A percentile compares a stretch with the other conserved stretches of the same genome.
These are phyloP conservation scores for Blastocladiella britannica DNA, from an alignment of 192 early-diverging fungal species.

Conservation along the genomic window DNA sequence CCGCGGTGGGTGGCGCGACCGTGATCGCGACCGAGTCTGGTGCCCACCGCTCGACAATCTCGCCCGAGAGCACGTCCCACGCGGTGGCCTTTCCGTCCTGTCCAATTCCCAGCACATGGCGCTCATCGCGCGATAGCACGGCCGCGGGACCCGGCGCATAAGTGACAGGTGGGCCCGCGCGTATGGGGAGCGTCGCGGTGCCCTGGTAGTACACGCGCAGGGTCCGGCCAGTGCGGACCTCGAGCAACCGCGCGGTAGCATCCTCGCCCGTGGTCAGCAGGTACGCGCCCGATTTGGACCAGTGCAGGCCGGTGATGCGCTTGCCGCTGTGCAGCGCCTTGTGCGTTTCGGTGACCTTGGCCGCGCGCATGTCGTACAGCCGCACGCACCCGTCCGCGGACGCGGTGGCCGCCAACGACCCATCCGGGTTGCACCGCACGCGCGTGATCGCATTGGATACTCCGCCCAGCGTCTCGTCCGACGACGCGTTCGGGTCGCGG, in stretches of 20 bases:
- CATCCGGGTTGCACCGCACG: not conserved
- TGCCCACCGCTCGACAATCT: not conserved
- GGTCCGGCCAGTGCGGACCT: not conserved
- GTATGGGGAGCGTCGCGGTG: not conserved
- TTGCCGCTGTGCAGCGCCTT: not conserved
- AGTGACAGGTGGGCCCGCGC: not conserved
- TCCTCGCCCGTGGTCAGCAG: not conserved
- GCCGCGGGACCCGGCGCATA: not conserved
- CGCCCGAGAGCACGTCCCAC: not conserved
- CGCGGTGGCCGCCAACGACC: not conserved
- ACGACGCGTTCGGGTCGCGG: not conserved
- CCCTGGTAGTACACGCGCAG: not conserved
- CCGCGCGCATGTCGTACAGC: not conserved
- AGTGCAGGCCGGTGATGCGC: not conserved
- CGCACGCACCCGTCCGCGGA: not conserved
- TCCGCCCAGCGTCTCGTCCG: not conserved
- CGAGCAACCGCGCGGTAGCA: not conserved
- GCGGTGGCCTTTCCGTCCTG: not conserved
- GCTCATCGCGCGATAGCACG: not conserved
- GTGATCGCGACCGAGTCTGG: too few species aligned
- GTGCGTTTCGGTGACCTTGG: not conserved
- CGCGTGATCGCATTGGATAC: not conserved
- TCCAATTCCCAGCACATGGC: not conserved
- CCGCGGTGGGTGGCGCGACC: too few species aligned
- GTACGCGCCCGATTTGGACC: constrained; percentile 1